These are phyloP conservation scores for Aristolochia fimbriata DNA, from an alignment of 164 flowering plant genomes.

Conservation along the genomic window DNA sequence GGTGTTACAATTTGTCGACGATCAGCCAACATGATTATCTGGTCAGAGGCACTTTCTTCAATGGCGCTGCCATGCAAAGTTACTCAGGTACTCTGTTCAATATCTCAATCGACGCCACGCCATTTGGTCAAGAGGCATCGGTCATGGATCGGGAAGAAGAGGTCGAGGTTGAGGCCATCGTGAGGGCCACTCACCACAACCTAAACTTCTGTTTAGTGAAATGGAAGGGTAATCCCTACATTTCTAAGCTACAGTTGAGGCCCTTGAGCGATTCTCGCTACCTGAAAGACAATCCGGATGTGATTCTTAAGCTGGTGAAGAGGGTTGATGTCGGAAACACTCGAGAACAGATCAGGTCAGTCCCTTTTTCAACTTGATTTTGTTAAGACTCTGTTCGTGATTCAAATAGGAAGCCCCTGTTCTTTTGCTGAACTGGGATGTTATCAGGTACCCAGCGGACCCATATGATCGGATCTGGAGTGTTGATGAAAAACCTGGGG, in stretches of 20 bases:
- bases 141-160: conserved; percentile 12
- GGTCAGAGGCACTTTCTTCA: conserved; percentile 42
- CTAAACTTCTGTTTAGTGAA: conserved; percentile 41
- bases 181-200: conserved; percentile 24
- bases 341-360: conserved; percentile 29
- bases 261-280: conserved; percentile 25
- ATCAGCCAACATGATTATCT: conserved; percentile 27
- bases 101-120: conserved; percentile 28
- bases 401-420: neutral
- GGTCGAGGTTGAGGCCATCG: conserved; percentile 30
- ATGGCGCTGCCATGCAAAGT: conserved; percentile 8
- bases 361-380: neutral
- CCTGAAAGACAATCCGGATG: conserved; percentile 12
- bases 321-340: conserved; percentile 37
- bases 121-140: conserved; percentile 22
- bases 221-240: conserved; percentile 29
- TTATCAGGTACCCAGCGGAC: conserved; percentile 43
- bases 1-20: conserved; percentile 47
- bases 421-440: neutral
- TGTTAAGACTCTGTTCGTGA: too few relatives aligned
- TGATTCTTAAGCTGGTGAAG: conserved; percentile 29
- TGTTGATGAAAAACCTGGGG: conserved; percentile 1
- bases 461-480: conserved; percentile 47
- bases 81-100: conserved; percentile 13
- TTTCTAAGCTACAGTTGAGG: conserved; percentile 53